Evolutionary conservation across 169 alveolate genomes (phyloP).

Genomic region (Cryptosporidium xiaoi): DNA sequence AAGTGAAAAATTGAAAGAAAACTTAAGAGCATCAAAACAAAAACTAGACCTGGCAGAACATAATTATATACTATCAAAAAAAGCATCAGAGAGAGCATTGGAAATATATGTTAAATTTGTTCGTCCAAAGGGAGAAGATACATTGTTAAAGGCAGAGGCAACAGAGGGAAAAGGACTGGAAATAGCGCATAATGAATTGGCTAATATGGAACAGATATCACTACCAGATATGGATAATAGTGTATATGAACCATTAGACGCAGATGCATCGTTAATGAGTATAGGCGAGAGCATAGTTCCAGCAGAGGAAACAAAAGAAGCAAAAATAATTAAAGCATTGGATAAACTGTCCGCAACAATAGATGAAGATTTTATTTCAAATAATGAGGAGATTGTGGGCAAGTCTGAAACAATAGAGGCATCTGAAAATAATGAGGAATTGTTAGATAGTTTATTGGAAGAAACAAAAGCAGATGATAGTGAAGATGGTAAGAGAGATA

Average conservation of each 20-base stretch:
- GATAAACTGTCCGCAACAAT: slow-evolving; percentile 54
- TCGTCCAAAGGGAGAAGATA: slow-evolving; percentile 37
- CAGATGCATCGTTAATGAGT: slow-evolving; percentile 60
- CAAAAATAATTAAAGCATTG: slow-evolving; percentile 28
- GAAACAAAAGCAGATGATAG: slow-evolving; percentile 7
- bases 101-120: slow-evolving; percentile 38
- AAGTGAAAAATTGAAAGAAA: slow-evolving; percentile 19
- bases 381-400: slow-evolving; percentile 7
- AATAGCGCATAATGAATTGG: slow-evolving; percentile 45
- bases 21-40: slow-evolving; percentile 6
- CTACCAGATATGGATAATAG: slow-evolving; percentile 73
- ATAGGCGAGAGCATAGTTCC: slow-evolving; percentile 46
- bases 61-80: slow-evolving; percentile 42
- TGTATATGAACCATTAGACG: slow-evolving; percentile 59
- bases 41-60: slow-evolving; percentile 29
- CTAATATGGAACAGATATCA: slow-evolving; percentile 52
- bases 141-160: slow-evolving; percentile 16
- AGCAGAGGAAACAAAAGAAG: slow-evolving; percentile 51
- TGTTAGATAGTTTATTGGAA: slow-evolving; percentile 1
- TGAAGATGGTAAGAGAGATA: background rate
- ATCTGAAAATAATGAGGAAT: slow-evolving; percentile 40
- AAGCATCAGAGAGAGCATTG: slow-evolving; percentile 66
- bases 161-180: slow-evolving; percentile 67
- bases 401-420: slow-evolving; percentile 10
- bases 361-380: slow-evolving; percentile 43